Percentiles rank a stretch among this genome's conserved stretches.
phyloP scores from a whole-genome alignment of 2,329 filamentous ascomycete genomes.

The Cordyceps farinosa region DNA sequence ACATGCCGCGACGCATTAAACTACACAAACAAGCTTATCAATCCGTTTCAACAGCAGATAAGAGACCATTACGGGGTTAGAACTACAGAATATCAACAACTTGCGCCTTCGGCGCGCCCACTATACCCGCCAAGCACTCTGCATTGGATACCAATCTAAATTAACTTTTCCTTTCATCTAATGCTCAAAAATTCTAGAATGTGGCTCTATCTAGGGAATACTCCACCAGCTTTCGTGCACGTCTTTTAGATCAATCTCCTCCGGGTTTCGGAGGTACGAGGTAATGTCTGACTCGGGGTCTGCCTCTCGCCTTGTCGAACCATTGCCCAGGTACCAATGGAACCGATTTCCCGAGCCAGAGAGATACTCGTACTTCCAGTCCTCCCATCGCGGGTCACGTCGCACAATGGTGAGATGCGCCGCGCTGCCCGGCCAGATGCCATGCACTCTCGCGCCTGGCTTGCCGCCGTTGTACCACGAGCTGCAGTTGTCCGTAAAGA shows the following conservation, averaged over 20 bases:
- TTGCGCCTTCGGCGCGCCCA: neutral
- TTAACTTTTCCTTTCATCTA: neutral
- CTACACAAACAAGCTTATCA: neutral
- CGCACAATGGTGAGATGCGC: conserved; percentile 58
- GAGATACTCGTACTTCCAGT: conserved; percentile 50
- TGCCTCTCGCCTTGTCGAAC: conserved; percentile 55
- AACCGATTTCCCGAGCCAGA: conserved; percentile 48
- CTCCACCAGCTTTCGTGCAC: conserved; percentile 68
- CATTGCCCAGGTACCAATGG: conserved; percentile 60
- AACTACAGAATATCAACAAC: neutral
- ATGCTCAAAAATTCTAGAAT: neutral
- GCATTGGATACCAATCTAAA: neutral
- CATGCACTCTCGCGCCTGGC: conserved; percentile 61
- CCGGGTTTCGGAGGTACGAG: conserved; percentile 55
- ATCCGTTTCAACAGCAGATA: neutral
- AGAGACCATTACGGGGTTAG: neutral
- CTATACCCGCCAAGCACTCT: neutral
- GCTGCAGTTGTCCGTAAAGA: conserved; percentile 59
- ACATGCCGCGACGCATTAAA: neutral
- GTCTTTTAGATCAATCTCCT: conserved; percentile 56
- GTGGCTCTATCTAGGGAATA: conserved; percentile 27
- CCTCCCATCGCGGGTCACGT: conserved; percentile 53
- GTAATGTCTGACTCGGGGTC: conserved; percentile 54
- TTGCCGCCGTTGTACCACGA: conserved; percentile 69
- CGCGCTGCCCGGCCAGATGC: conserved; percentile 67